Evolutionary conservation across 2,329 filamentous ascomycete species (phyloP).

Genomic region (Fusarium annulatum): DNA sequence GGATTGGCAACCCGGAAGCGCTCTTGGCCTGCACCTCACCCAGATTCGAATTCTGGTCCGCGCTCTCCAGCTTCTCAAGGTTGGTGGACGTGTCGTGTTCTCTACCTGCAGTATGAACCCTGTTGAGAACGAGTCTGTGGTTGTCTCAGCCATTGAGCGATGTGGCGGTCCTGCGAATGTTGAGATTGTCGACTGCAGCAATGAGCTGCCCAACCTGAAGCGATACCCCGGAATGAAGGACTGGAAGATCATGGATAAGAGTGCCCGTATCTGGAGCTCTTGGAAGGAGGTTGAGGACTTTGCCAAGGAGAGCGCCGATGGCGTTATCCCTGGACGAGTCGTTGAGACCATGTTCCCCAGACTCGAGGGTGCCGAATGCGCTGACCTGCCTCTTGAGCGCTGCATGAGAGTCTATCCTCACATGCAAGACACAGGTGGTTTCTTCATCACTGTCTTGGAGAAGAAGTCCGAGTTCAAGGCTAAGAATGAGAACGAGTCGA

Average conservation of each 20-base stretch:
- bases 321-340: constrained; percentile 73
- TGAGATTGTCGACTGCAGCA: constrained; percentile 83
- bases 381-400: constrained; percentile 81
- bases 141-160: constrained; percentile 87
- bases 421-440: constrained; percentile 94
- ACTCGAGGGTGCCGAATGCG: constrained; percentile 63
- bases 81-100: constrained; percentile 93
- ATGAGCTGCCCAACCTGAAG: constrained; percentile 80
- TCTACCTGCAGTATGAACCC: constrained; percentile 99
- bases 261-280: constrained; percentile 79
- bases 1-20: constrained; percentile 91
- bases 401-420: constrained; percentile 97
- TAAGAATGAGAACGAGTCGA: constrained; percentile 71
- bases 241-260: constrained; percentile 94
- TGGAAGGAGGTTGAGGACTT: constrained; percentile 85
- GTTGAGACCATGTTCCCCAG: constrained; percentile 85
- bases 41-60: constrained; percentile 92
- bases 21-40: constrained; percentile 85
- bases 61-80: constrained; percentile 94
- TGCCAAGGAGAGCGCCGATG: constrained; percentile 66
- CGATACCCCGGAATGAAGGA: constrained; percentile 79
- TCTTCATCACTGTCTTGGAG: constrained; percentile 96
- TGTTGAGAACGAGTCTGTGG: constrained; percentile 93
- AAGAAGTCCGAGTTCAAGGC: constrained; percentile 89
- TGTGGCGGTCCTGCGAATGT: constrained; percentile 88